Percentiles rank a stretch among this genome's conserved stretches.
These are phyloP conservation scores for Tritrichomonas foetus DNA, from an alignment of 208 protist genomes.

Conservation along the genomic window DNA sequence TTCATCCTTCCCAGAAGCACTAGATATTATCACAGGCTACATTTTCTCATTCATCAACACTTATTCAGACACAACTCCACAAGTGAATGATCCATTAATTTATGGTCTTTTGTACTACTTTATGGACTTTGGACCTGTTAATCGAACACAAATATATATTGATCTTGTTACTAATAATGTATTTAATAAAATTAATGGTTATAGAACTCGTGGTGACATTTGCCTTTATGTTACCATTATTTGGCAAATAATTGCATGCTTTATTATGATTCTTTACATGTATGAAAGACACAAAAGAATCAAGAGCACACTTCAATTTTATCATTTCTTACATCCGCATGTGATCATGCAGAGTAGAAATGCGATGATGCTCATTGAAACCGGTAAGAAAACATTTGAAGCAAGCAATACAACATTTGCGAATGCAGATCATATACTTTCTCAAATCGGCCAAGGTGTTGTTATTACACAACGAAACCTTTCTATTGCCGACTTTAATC, in stretches of 20 bases:
- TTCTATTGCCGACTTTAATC: background rate
- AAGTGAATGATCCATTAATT: too few relatives aligned
- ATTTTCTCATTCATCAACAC: too few relatives aligned
- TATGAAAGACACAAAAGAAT: background rate
- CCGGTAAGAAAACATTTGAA: background rate
- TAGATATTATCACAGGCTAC: background rate
- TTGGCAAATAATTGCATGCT: background rate
- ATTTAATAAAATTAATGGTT: background rate
- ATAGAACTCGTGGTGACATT: background rate
- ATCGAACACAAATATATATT: background rate
- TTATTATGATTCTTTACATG: background rate
- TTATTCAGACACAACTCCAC: too few relatives aligned
- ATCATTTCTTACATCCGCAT: background rate
- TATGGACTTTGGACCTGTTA: too few relatives aligned
- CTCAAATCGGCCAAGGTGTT: background rate
- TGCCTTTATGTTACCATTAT: background rate
- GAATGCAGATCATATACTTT: background rate
- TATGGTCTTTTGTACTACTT: too few relatives aligned
- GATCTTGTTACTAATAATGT: background rate
- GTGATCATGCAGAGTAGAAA: background rate
- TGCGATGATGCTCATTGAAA: background rate
- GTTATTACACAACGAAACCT: background rate
- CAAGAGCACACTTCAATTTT: background rate
- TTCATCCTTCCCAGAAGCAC: background rate
- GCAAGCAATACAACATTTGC: background rate